These are phyloP conservation scores for Nigrospora sphaerica DNA, from an alignment of 2,329 filamentous ascomycete genomes.

Conservation along the genomic window DNA sequence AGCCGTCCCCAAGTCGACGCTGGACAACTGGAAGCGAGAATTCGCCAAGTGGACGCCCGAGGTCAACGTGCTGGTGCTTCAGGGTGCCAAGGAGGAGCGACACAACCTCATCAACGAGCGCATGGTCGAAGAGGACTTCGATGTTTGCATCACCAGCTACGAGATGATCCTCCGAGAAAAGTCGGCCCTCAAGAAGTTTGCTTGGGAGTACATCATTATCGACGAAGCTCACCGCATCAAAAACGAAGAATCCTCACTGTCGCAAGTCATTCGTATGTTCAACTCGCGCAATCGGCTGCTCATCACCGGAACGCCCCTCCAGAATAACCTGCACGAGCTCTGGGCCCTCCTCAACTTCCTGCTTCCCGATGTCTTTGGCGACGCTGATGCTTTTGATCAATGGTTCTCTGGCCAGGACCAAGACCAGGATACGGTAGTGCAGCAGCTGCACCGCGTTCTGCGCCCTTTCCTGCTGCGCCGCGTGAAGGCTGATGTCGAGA, in stretches of 20 bases:
- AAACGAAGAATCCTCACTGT: slow-evolving; percentile 95
- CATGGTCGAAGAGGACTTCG: slow-evolving; percentile 89
- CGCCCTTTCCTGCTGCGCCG: slow-evolving; percentile 90
- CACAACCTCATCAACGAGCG: slow-evolving; percentile 82
- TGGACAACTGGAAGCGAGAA: slow-evolving; percentile 98
- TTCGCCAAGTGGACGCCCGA: slow-evolving; percentile 93
- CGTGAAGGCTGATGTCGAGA: slow-evolving; percentile 97
- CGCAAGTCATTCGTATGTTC: slow-evolving; percentile 94
- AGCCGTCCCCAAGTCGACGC: slow-evolving; percentile 89
- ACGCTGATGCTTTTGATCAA: slow-evolving; percentile 92
- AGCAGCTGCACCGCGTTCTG: slow-evolving; percentile 89
- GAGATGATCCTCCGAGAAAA: slow-evolving; percentile 98
- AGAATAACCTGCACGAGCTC: slow-evolving; percentile 96
- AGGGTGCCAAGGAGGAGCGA: slow-evolving; percentile 92
- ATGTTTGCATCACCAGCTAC: slow-evolving; percentile 97
- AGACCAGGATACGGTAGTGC: slow-evolving; percentile 91
- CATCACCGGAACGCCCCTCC: slow-evolving; percentile 92
- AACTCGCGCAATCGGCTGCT: slow-evolving; percentile 90
- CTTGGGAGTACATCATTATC: slow-evolving; percentile 99
- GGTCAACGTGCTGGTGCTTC: slow-evolving; percentile 86
- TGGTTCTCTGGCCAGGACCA: slow-evolving; percentile 91
- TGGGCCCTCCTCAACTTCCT: slow-evolving; percentile 98
- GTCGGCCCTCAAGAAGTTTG: slow-evolving; percentile 89
- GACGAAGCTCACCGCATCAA: slow-evolving; percentile 98
- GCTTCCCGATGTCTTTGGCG: slow-evolving; percentile 95